Conservation (phyloP, 352 stramenopile species). For the Globisporangium yorkense region DNA sequence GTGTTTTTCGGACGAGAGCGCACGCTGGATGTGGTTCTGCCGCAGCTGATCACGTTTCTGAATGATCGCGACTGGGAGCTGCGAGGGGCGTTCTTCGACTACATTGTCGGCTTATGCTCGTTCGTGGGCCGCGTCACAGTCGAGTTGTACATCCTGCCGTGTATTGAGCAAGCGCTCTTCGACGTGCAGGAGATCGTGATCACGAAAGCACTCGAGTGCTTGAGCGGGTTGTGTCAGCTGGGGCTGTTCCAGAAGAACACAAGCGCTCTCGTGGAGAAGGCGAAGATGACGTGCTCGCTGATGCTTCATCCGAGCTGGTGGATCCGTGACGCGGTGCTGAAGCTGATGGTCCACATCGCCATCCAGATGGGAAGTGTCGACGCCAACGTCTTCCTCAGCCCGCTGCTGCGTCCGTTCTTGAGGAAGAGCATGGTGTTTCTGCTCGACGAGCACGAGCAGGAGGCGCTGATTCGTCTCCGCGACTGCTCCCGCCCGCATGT, state of each 20-base stretch:
- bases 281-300: constrained; percentile 75
- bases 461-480: constrained; percentile 48
- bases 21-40: constrained; percentile 93
- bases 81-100: constrained; percentile 87
- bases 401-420: constrained; percentile 87
- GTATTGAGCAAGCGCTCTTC: constrained; percentile 95
- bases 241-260: constrained; percentile 88
- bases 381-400: constrained; percentile 89
- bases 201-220: constrained; percentile 87
- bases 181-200: constrained; percentile 96
- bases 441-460: constrained; percentile 45
- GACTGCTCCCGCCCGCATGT: constrained; percentile 66
- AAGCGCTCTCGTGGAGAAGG: constrained; percentile 79
- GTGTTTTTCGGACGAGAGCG: constrained; percentile 96
- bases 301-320: constrained; percentile 87
- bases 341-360: constrained; percentile 84
- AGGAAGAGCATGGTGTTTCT: constrained; percentile 78
- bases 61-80: constrained; percentile 94
- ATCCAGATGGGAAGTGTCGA: constrained; percentile 88
- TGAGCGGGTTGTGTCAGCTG: constrained; percentile 88
- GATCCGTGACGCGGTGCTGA: constrained; percentile 79
- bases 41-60: constrained; percentile 96
- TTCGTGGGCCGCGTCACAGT: constrained; percentile 92
- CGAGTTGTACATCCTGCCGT: constrained; percentile 96
- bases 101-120: constrained; percentile 92